Evolutionary conservation across 2,329 filamentous ascomycete species (phyloP), one percentile per base, ranked within the genome.

Genomic region (Neurospora crassa): DNA sequence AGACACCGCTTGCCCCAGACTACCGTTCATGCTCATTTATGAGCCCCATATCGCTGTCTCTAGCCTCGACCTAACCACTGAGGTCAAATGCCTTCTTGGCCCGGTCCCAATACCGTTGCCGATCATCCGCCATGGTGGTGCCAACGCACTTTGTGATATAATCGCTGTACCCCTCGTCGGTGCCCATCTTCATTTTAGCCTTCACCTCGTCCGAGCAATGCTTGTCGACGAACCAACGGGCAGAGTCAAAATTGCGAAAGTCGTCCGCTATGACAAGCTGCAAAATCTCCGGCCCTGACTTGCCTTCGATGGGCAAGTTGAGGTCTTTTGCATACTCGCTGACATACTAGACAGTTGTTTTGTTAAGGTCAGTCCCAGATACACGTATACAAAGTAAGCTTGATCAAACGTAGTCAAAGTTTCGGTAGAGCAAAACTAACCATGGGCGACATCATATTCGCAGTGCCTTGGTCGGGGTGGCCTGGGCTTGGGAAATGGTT

Each of bases 401-500:
- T 37, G 53, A 63, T 34, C 53, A 63, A 8, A 37, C 45, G 0
- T 37, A 67, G 16, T 68, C n/a, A 29, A 20, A 41, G 41, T 24
- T 8, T 14, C 24, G 10, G 29, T 40, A 43, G 41, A 45, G 37
- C 12, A 6, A n/a, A 24, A 67, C 68, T 53, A 53, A 72, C 74
- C 11, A 69, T 14, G 10, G 71, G 5, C 68, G 34, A 70, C 77
- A 87, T 85, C 84, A 87, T 85, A 78, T 87, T 87, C 73, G 82
- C 82, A 1, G 92, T 94, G 34, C 92, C 92, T 79, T 94, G 91
- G 10, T 92, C 92, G 0, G 74, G 83, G 81, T 42, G 70, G 40
- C 40, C 40, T 40, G 40, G 40, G 11, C 2, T 12, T 14, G 40
- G 40, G 43, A 20, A 20, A 2, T 53, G 4, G 81, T 94, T 93